Evolutionary conservation across 495 filamentous ascomycete genomes (phyloP), one percentile per base, ranked within the genome.

Genomic region (Penicillium salamii): DNA sequence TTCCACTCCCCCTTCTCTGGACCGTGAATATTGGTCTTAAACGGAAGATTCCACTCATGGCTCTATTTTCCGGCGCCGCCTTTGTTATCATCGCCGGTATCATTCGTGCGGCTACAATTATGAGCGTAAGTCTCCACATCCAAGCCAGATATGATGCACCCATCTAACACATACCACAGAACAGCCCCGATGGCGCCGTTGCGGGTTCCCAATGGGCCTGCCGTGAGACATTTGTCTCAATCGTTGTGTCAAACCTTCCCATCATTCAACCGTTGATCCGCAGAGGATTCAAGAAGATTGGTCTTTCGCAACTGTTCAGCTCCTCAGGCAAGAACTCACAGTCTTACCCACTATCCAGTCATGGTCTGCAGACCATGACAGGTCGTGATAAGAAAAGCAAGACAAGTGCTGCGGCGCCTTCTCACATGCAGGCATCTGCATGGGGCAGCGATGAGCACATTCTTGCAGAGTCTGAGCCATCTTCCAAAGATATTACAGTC

Each of bases 201-300:
- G 48, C 71, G 35, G 76, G 75, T 4, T 74, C 76, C 9, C 68
- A 70, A 61, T 83, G 80, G 80, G 77, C 80, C 14, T 72, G 76
- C 53, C 78, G 79, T 36, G 80, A 82, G 55, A 75, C 75, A 6
- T 82, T 83, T 52, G 76, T 82, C 42, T 74, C 73, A 0, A 68
- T 82, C 20, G 58, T 80, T 12, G 67, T 83, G 8, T 71, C 72
- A 37, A 83, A 83, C 52, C 61, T 80, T 31, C 80, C 80, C 7
- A 79, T 82, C 62, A 62, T 82, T 9, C 76, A 78, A 44, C 77
- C 78, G 0, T 53, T 80, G 0, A 65, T 79, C 51, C 69, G 69
- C 9, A 56, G 56, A 9, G 51, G 55, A 8, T 62, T 61, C 40
- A 57, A 53, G 33, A 66, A 63, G 31, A 54, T 67, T 14, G 64